Conservation (phyloP, 495 filamentous ascomycete genomes). For the Xylaria castorea region DNA sequence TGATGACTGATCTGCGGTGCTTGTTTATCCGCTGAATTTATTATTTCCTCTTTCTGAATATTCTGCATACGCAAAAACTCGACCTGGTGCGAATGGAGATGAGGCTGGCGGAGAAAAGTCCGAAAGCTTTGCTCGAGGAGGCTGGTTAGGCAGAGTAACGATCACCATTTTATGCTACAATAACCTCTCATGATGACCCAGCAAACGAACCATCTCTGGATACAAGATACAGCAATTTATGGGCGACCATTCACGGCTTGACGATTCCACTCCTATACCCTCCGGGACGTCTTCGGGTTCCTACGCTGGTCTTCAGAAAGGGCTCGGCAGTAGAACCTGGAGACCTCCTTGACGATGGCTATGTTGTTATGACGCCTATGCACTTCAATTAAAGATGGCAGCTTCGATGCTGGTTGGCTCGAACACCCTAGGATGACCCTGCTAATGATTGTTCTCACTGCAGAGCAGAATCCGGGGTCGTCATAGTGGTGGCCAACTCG, state of each 20-base stretch:
- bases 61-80: constrained; percentile 37
- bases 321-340: constrained; percentile 33
- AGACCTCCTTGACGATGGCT: constrained; percentile 45
- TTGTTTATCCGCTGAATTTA: constrained; percentile 32
- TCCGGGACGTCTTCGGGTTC: constrained; percentile 40
- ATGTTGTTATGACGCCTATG: constrained; percentile 47
- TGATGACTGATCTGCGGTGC: constrained; percentile 38
- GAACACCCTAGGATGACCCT: constrained; percentile 32
- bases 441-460: constrained; percentile 38
- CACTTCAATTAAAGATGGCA: constrained; percentile 42
- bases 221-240: constrained; percentile 47
- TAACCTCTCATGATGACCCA: constrained; percentile 43
- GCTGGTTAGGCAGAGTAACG: constrained; percentile 36
- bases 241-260: constrained; percentile 48
- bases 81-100: constrained; percentile 38
- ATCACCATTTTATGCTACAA: constrained; percentile 34
- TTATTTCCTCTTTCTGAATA: constrained; percentile 32
- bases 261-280: constrained; percentile 48
- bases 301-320: constrained; percentile 31
- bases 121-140: constrained; percentile 35
- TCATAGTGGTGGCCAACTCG: constrained; percentile 17
- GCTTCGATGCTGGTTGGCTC: constrained; percentile 37
- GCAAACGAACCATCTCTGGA: constrained; percentile 45
- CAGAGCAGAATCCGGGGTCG: constrained; percentile 24
- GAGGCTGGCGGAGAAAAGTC: constrained; percentile 35